Evolutionary conservation across 140 eudicot genomes (phyloP), one percentile per base, ranked within the genome.

Genomic region (Flaveria floridana): DNA sequence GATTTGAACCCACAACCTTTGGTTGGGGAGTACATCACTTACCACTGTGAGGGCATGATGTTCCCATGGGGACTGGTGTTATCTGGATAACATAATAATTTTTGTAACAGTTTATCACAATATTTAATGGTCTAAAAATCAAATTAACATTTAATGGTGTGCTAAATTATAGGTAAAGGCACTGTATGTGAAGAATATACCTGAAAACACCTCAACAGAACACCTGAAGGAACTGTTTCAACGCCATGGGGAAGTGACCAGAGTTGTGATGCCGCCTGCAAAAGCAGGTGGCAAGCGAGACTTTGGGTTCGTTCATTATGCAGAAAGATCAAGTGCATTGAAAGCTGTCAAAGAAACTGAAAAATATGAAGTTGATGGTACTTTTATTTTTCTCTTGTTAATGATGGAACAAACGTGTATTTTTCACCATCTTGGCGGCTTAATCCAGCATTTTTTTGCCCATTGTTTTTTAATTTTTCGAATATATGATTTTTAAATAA

Each of bases 211-310:
- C 13, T 64, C 91, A n/a, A 80, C 84, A 59, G 98, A 92, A 44
- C 86, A 86, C 25, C 72, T 93, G 75, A 89, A 93, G 85, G 95
- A 93, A 71, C 77, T 89, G 23, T 93, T 93, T 68, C 89, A 87
- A 78, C 93, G 86, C 74, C 96, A 93, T 83, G 96, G 98, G 23
- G 96, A 93, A 69, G 95, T 92, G 50, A 92, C 92, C 1, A 92
- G 86, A 80, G 98, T 92, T 64, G 95, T 92, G 48, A 82, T 89
- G 92, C 98, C 93, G 30, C 93, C 98, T 26, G 92, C 96, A 73
- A 89, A 80, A 80, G 76, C 81, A 73, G 96, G 93, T 8, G 95
- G 98, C 21, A 92, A 89, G 82, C 82, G 98, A 67, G 94, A 92
- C 79, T 92, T 92, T 79, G 98, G 96, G 2, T 92, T 89, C 79